Evolutionary conservation across 768 basidiomycete species (phyloP).

Genomic region (Gelatoporia subvermispora): DNA sequence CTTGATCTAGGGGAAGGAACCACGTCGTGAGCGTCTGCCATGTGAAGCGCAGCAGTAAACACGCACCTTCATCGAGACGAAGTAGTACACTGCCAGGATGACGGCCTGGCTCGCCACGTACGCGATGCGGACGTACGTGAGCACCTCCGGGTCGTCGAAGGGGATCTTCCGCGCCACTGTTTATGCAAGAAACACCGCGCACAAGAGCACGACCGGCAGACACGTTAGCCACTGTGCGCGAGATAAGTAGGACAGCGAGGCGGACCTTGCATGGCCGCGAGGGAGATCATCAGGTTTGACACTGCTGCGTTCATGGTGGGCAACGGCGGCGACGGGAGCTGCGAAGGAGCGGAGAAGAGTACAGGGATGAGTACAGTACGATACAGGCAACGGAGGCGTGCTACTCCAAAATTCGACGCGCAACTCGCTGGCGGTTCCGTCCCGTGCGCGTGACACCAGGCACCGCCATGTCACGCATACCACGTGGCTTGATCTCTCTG

Average conservation of each 20-base stretch:
- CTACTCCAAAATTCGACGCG: slow-evolving; percentile 7
- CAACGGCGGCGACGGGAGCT: not conserved
- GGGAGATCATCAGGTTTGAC: slow-evolving; percentile 82
- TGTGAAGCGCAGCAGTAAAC: not conserved
- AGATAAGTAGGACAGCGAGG: not conserved
- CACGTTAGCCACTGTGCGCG: not conserved
- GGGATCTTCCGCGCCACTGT: slow-evolving; percentile 87
- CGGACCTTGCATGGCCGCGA: slow-evolving; percentile 88
- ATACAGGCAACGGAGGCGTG: not conserved
- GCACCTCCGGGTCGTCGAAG: slow-evolving; percentile 81
- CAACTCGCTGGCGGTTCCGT: slow-evolving; percentile 7
- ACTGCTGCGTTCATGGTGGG: slow-evolving; percentile 67
- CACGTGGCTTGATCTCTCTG: too few relatives aligned
- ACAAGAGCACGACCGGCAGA: slow-evolving; percentile 4
- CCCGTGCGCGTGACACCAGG: not conserved
- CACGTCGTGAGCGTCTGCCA: slow-evolving; percentile 8
- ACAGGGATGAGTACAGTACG: not conserved
- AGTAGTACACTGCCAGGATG: slow-evolving; percentile 76
- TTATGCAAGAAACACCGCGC: slow-evolving; percentile 2
- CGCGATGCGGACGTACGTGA: slow-evolving; percentile 77
- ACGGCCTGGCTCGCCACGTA: slow-evolving; percentile 75
- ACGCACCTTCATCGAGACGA: slow-evolving; percentile 65
- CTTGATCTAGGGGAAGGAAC: slow-evolving; percentile 58
- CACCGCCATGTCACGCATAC: not conserved
- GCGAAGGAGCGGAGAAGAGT: not conserved